Evolutionary conservation across 345 rosid genomes (phyloP).

Genomic region (Eucalyptus sp.): DNA sequence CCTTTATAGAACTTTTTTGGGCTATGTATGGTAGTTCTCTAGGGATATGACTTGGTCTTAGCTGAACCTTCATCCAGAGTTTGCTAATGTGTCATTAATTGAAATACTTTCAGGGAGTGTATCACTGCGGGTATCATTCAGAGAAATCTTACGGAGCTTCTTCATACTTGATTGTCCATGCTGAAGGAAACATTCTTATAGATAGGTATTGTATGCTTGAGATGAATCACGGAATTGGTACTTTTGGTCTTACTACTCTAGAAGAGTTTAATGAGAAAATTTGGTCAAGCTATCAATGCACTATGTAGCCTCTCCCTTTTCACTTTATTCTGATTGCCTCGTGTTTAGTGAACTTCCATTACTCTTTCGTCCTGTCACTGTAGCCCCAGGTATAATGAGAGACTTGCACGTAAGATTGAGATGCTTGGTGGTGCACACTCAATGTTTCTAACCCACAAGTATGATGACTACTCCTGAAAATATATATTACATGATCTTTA

Average conservation of each 20-base stretch:
- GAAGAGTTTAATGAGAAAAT: neutral
- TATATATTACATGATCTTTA: neutral
- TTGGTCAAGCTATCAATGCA: neutral
- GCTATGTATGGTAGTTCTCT: neutral
- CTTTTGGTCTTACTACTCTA: neutral
- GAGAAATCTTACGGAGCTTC: slow-evolving; percentile 53
- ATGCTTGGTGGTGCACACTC: slow-evolving; percentile 40
- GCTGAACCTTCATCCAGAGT: neutral
- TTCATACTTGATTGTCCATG: slow-evolving; percentile 40
- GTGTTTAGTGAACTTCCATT: neutral
- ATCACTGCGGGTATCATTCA: slow-evolving; percentile 65
- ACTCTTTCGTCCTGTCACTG: neutral
- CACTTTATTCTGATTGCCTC: neutral
- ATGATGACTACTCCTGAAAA: neutral
- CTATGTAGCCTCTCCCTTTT: neutral
- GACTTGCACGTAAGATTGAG: slow-evolving; percentile 37
- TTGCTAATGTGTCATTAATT: neutral
- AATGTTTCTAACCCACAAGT: slow-evolving; percentile 63
- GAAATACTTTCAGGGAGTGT: slow-evolving; percentile 32
- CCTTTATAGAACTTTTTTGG: neutral
- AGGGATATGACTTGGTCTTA: neutral
- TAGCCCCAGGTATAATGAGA: slow-evolving; percentile 50
- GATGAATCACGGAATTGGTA: neutral
- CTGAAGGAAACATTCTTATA: slow-evolving; percentile 50
- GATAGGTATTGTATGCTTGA: slow-evolving; percentile 25